These are phyloP conservation scores for Filobasidium wieringae DNA, from an alignment of 768 basidiomycete species.

Conservation along the genomic window DNA sequence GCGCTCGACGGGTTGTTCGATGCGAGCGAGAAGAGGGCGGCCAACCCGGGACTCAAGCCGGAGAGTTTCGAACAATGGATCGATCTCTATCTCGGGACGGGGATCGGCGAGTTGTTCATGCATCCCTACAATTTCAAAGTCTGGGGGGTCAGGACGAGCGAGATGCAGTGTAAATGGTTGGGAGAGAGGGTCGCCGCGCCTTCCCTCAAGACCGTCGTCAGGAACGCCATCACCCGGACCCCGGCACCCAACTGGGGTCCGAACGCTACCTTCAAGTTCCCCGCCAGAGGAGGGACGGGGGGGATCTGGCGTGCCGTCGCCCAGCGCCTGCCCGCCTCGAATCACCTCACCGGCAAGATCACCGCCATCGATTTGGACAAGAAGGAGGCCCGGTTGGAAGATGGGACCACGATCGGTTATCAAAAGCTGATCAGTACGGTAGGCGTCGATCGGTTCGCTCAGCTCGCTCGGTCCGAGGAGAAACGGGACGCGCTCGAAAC, in stretches of 20 bases:
- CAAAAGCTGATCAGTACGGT: slow-evolving; percentile 36
- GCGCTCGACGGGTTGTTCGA: slow-evolving; percentile 41
- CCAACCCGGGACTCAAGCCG: slow-evolving; percentile 31
- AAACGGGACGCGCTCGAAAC: slow-evolving; percentile 9
- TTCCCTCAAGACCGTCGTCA: slow-evolving; percentile 36
- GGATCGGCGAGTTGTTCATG: slow-evolving; percentile 41
- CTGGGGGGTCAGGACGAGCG: slow-evolving; percentile 39
- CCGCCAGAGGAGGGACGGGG: slow-evolving; percentile 39
- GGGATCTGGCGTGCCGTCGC: slow-evolving; percentile 42
- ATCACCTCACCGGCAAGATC: slow-evolving; percentile 23
- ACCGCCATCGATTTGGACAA: slow-evolving; percentile 25
- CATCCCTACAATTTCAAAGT: slow-evolving; percentile 42
- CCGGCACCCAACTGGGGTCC: slow-evolving; percentile 40
- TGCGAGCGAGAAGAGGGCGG: slow-evolving; percentile 34
- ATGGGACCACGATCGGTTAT: slow-evolving; percentile 36
- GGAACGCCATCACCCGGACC: slow-evolving; percentile 39
- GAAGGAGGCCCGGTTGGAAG: slow-evolving; percentile 32
- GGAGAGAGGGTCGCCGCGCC: slow-evolving; percentile 42
- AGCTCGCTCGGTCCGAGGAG: slow-evolving; percentile 14
- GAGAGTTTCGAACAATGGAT: slow-evolving; percentile 41
- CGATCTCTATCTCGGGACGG: slow-evolving; percentile 38
- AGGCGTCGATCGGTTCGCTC: slow-evolving; percentile 29
- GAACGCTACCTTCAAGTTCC: slow-evolving; percentile 42
- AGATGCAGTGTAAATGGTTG: slow-evolving; percentile 43
- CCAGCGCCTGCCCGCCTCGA: slow-evolving; percentile 23